Evolutionary conservation across 140 eudicot genomes (phyloP).

Genomic region (Cichorium intybus): DNA sequence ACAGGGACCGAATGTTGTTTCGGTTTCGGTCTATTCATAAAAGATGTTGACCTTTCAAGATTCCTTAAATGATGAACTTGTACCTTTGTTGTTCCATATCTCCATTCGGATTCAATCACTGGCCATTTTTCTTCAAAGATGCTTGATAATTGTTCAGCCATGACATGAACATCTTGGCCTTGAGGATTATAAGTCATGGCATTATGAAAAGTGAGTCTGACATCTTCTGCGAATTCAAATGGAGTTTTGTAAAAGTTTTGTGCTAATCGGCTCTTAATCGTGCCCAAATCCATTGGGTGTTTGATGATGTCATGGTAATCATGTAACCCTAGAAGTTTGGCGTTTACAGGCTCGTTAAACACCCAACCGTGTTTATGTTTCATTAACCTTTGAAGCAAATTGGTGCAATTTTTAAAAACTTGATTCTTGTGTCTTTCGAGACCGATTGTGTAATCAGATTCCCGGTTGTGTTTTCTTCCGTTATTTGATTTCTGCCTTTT

Average conservation of each 20-base stretch:
- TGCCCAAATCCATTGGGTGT: constrained; percentile 95
- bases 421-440: constrained; percentile 48
- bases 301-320: constrained; percentile 83
- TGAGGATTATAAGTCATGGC: constrained; percentile 91
- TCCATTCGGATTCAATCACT: constrained; percentile 66
- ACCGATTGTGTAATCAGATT: constrained; percentile 26
- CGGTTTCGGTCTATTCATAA: constrained; percentile 40
- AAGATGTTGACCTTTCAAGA: too few species aligned
- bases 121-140: constrained; percentile 85
- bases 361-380: constrained; percentile 93
- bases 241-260: constrained; percentile 76
- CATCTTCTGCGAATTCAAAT: constrained; percentile 84
- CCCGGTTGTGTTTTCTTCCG: constrained; percentile 41
- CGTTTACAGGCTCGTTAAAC: constrained; percentile 88
- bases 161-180: constrained; percentile 84
- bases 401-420: constrained; percentile 53
- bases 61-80: too few species aligned
- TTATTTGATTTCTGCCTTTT: constrained; percentile 47
- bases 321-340: constrained; percentile 54
- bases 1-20: too few species aligned
- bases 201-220: constrained; percentile 73
- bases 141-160: constrained; percentile 67
- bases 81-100: constrained; percentile 44
- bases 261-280: constrained; percentile 63
- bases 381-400: constrained; percentile 66